phyloP scores from a whole-genome alignment of 2,329 filamentous ascomycete genomes.

The Coniochaeta ligniaria region DNA sequence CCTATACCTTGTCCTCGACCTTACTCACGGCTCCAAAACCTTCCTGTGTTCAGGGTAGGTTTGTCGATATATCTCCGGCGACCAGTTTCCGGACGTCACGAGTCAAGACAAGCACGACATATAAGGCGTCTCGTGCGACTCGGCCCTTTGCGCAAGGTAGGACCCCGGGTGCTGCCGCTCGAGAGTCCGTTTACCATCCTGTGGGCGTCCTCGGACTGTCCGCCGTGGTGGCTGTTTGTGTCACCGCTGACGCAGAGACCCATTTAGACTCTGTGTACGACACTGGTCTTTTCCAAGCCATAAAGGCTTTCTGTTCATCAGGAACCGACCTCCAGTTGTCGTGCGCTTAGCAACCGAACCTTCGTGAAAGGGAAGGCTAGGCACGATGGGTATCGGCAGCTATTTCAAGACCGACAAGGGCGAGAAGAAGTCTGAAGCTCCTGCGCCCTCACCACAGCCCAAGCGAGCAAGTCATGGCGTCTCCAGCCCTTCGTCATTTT shows the following conservation, averaged over 20 bases:
- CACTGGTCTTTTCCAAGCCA: background rate
- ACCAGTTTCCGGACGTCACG: background rate
- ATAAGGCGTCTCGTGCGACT: background rate
- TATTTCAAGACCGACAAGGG: slow-evolving; percentile 55
- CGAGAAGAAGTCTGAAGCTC: slow-evolving; percentile 9
- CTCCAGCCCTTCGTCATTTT: slow-evolving; percentile 18
- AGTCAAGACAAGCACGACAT: background rate
- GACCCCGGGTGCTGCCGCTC: background rate
- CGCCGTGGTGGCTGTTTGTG: background rate
- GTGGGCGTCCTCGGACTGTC: background rate
- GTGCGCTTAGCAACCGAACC: background rate
- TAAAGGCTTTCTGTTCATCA: background rate
- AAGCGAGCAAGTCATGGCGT: background rate
- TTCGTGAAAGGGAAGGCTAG: slow-evolving; percentile 1
- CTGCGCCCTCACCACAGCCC: background rate
- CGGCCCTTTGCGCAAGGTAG: background rate
- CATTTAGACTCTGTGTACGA: slow-evolving; percentile 1
- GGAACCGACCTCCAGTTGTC: background rate
- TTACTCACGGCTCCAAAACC: background rate
- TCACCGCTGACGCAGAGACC: background rate
- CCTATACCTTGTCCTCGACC: background rate
- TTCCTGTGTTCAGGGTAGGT: background rate
- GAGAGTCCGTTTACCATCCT: background rate
- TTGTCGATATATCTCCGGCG: background rate
- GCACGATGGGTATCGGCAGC: slow-evolving; percentile 50